A percentile compares a stretch with the other conserved stretches of the same genome.
Evolutionary conservation across 1,284 basidiomycete species (phyloP).

Genomic region (Ganoderma boninense): DNA sequence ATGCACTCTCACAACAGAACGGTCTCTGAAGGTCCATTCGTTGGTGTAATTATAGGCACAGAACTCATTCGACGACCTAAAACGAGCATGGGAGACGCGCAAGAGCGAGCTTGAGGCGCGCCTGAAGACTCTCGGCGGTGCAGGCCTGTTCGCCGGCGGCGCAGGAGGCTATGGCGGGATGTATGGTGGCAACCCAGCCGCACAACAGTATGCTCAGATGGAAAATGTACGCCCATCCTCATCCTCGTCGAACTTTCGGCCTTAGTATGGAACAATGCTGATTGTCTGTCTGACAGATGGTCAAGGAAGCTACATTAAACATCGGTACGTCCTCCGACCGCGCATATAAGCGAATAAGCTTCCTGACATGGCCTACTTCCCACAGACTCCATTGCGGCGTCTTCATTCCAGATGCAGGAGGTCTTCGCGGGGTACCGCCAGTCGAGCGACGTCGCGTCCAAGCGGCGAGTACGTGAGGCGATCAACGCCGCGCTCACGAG

Average conservation of each 20-base stretch:
- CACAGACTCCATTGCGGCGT: slow-evolving; percentile 46
- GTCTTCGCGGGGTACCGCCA: slow-evolving; percentile 47
- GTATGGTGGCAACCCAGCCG: slow-evolving; percentile 40
- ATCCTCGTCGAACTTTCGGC: neutral
- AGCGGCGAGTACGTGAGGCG: slow-evolving; percentile 49
- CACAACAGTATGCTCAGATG: slow-evolving; percentile 43
- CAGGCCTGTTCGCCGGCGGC: slow-evolving; percentile 42
- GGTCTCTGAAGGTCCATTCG: neutral
- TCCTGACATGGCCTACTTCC: neutral
- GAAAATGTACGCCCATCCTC: slow-evolving; percentile 38
- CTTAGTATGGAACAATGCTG: neutral
- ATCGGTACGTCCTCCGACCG: slow-evolving; percentile 36
- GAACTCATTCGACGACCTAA: slow-evolving; percentile 45
- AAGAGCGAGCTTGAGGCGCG: slow-evolving; percentile 44
- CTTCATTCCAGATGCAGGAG: slow-evolving; percentile 49
- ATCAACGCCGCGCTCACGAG: slow-evolving; percentile 48
- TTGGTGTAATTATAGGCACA: slow-evolving; percentile 34
- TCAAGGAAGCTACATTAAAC: slow-evolving; percentile 44
- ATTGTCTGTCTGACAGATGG: slow-evolving; percentile 35
- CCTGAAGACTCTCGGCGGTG: slow-evolving; percentile 39
- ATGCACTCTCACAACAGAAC: neutral
- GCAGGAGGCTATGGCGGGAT: slow-evolving; percentile 33
- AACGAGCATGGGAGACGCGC: slow-evolving; percentile 44
- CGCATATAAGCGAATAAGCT: neutral
- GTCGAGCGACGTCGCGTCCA: slow-evolving; percentile 48